Conservation (phyloP, 2,329 filamentous ascomycete species). For the Penicillium corylophilum region DNA sequence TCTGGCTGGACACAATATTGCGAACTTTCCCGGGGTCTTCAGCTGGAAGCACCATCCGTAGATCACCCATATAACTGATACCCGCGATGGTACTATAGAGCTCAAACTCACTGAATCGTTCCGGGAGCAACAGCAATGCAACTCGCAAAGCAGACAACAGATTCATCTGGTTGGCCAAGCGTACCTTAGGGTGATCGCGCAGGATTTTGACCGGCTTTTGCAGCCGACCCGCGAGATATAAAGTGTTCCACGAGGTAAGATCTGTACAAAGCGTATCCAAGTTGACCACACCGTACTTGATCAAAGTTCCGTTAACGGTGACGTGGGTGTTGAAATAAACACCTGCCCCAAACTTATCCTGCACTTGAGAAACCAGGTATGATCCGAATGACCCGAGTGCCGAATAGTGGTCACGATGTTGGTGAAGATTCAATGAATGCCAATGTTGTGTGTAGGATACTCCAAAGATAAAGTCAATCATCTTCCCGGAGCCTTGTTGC, state of each 20-base stretch:
- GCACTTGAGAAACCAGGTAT: conserved; percentile 76
- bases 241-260: conserved; percentile 84
- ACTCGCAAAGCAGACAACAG: conserved; percentile 87
- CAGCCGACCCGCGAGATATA: conserved; percentile 93
- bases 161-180: conserved; percentile 94
- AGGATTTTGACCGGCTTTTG: conserved; percentile 99
- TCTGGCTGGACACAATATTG: conserved; percentile 91
- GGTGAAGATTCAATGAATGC: conserved; percentile 86
- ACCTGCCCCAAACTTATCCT: conserved; percentile 85
- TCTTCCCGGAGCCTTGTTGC: conserved; percentile 85
- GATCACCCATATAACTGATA: conserved; percentile 91
- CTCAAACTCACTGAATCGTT: conserved; percentile 79
- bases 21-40: conserved; percentile 90
- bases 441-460: conserved; percentile 94
- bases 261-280: conserved; percentile 85
- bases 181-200: conserved; percentile 86
- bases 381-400: conserved; percentile 79
- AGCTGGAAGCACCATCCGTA: conserved; percentile 87
- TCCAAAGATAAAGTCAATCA: conserved; percentile 98
- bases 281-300: conserved; percentile 98
- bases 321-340: conserved; percentile 98
- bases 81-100: conserved; percentile 89
- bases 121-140: conserved; percentile 80
- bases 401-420: conserved; percentile 92
- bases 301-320: conserved; percentile 88